Percentiles rank a stretch among this genome's conserved stretches.
Evolutionary conservation across 495 filamentous ascomycete species (phyloP).

Genomic region (Hypoxylon perforatum): DNA sequence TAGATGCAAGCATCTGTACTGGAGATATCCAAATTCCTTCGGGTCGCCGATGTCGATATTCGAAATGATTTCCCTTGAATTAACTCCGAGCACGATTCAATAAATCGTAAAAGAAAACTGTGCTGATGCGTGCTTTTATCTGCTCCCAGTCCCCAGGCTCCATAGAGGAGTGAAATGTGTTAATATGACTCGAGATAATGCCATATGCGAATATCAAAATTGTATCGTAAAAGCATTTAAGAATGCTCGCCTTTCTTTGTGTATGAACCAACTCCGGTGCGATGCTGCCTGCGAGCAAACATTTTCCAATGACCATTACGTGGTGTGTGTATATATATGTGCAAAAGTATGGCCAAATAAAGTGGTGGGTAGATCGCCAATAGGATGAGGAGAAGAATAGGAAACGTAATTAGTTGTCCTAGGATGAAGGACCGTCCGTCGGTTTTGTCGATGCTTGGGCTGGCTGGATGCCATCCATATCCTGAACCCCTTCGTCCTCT

Average conservation of each 20-base stretch:
- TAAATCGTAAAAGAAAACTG: conserved; percentile 14
- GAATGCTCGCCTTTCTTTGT: conserved; percentile 25
- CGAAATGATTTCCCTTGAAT: conserved; percentile 14
- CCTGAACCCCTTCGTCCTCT: conserved; percentile 54
- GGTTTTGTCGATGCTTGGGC: conserved; percentile 39
- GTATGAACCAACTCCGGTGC: conserved; percentile 40
- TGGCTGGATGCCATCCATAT: conserved; percentile 49
- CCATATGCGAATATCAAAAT: conserved; percentile 14
- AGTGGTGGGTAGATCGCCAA: conserved; percentile 10
- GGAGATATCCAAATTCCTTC: conserved; percentile 22
- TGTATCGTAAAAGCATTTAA: conserved; percentile 6
- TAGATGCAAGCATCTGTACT: conserved; percentile 19
- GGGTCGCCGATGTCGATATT: conserved; percentile 19
- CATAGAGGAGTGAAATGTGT: conserved; percentile 9
- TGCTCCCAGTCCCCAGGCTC: conserved; percentile 12
- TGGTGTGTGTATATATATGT: conserved; percentile 22
- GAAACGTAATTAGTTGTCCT: conserved; percentile 12
- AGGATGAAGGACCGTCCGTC: conserved; percentile 34
- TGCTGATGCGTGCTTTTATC: conserved; percentile 41
- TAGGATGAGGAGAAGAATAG: conserved; percentile 9
- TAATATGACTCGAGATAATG: conserved; percentile 19
- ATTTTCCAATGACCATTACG: neutral
- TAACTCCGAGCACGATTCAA: conserved; percentile 32
- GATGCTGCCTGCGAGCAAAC: conserved; percentile 32
- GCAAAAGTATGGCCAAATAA: conserved; percentile 8